A percentile compares a stretch with the other conserved stretches of the same genome.
Evolutionary conservation across 225 moss, liverwort and hornwort genomes (phyloP).

Genomic region (Asterella californica): DNA sequence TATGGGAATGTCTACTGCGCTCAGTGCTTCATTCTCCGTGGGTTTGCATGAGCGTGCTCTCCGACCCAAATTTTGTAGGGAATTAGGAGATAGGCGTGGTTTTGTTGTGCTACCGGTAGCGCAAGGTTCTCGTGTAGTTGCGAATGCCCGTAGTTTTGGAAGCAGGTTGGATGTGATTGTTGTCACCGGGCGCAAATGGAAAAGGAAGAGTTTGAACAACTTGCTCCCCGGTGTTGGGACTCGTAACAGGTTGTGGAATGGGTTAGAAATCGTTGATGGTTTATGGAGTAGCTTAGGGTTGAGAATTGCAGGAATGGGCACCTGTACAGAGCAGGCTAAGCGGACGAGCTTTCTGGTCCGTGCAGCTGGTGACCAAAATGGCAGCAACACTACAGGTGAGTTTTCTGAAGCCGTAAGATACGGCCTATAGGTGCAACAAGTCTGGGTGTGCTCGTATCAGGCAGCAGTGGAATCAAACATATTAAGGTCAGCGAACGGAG

Average conservation of each 20-base stretch:
- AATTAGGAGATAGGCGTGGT: background rate
- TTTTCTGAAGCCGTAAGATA: background rate
- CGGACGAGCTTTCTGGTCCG: conserved; percentile 8
- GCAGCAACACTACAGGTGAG: conserved; percentile 19
- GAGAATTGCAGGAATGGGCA: conserved; percentile 1
- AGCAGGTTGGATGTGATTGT: background rate
- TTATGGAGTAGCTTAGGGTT: conserved; percentile 4
- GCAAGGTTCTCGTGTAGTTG: background rate
- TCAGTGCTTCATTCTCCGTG: background rate
- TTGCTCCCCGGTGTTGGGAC: background rate
- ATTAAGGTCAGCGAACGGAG: background rate
- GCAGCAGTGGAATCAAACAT: background rate
- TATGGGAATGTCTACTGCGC: conserved; percentile 20
- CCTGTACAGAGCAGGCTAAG: background rate
- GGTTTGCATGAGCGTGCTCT: background rate
- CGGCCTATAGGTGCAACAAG: background rate
- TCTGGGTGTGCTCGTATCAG: background rate
- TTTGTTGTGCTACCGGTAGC: background rate
- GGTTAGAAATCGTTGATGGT: conserved; percentile 4
- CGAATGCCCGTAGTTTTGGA: background rate
- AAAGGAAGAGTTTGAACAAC: background rate
- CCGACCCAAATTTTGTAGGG: conserved; percentile 6
- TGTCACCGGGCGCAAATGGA: background rate
- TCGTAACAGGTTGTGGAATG: background rate
- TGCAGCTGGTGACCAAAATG: conserved; percentile 34